A percentile compares a stretch with the other conserved stretches of the same genome.
These are phyloP conservation scores for Microstegium vimineum DNA, from an alignment of 176 grass and related monocot species.

Conservation along the genomic window DNA sequence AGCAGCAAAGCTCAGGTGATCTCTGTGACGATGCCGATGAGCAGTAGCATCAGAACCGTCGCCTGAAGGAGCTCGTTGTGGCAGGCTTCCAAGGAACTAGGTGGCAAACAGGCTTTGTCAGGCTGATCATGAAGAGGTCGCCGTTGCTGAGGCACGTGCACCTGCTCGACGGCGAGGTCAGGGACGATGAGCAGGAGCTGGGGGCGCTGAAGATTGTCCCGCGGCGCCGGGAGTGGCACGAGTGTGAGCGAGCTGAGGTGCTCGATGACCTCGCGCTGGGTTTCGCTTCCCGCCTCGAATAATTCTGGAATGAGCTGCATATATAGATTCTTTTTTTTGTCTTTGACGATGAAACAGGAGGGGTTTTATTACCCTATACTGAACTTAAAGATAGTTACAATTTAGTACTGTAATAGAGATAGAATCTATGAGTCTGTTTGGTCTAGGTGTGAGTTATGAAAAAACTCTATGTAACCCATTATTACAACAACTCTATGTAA, in stretches of 20 bases:
- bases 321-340: no score
- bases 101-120: slow-evolving; percentile 8
- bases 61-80: slow-evolving; percentile 8
- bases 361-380: no score
- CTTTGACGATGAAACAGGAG: no score
- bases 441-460: no score
- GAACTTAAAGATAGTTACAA: no score
- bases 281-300: neutral
- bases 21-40: neutral
- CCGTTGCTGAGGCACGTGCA: neutral
- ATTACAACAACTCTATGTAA: no score
- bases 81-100: neutral
- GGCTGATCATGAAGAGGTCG: neutral
- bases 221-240: neutral
- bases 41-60: neutral
- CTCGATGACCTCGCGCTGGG: neutral
- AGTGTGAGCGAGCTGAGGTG: slow-evolving; percentile 1
- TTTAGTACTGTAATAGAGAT: no score
- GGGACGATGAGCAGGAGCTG: neutral
- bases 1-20: neutral
- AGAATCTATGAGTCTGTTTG: no score
- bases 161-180: slow-evolving; percentile 17
- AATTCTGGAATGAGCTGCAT: neutral
- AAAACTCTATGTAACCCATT: no score
- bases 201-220: neutral